Evolutionary conservation across 2,329 filamentous ascomycete species (phyloP).

Genomic region (Bipolaris oryzae): DNA sequence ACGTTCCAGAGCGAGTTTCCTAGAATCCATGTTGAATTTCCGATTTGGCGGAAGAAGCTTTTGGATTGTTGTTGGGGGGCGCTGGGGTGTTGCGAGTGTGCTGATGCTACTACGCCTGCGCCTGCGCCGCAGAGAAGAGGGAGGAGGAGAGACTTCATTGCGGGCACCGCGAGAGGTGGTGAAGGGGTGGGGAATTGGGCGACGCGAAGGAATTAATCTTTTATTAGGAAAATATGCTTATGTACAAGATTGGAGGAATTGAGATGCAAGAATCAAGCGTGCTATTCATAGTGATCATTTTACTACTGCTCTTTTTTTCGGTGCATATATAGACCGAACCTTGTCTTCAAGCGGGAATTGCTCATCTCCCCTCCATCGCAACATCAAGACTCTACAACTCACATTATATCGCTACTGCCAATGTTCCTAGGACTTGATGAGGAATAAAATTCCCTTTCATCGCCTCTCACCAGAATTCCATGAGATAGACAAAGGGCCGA

Average conservation of each 20-base stretch:
- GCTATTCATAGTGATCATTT: background rate
- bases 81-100: conserved; percentile 23
- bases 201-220: too few relatives aligned
- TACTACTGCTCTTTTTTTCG: conserved; percentile 10
- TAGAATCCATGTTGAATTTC: conserved; percentile 46
- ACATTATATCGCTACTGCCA: too few relatives aligned
- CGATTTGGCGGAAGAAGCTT: conserved; percentile 44
- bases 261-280: background rate
- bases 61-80: conserved; percentile 28
- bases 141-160: too few relatives aligned
- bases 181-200: too few relatives aligned
- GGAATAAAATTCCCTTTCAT: too few relatives aligned
- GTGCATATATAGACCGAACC: conserved; percentile 23
- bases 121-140: conserved; percentile 21
- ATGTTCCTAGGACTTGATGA: too few relatives aligned
- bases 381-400: too few relatives aligned
- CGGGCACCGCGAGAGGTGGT: too few relatives aligned
- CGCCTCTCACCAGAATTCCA: too few relatives aligned
- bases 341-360: too few relatives aligned
- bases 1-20: conserved; percentile 53
- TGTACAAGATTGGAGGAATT: background rate
- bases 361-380: too few relatives aligned
- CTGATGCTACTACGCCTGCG: conserved; percentile 13
- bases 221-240: background rate
- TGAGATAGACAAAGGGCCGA: too few relatives aligned